phyloP scores from a whole-genome alignment of 2,329 filamentous ascomycete genomes.

The Penicillium frequentans region DNA sequence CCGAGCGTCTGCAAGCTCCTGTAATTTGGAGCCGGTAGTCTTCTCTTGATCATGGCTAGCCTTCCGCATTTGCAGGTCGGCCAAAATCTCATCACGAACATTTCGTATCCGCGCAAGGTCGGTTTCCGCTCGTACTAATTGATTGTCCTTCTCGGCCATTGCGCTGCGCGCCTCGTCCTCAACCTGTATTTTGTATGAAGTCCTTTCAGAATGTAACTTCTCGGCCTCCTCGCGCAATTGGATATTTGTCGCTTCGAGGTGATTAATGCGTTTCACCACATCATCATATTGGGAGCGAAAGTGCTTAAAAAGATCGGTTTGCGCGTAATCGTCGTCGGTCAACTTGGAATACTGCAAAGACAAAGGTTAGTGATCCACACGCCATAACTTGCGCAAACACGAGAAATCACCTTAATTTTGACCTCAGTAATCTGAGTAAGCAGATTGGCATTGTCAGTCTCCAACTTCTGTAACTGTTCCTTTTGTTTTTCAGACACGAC shows the following conservation, averaged over 20 bases:
- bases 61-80: constrained; percentile 78
- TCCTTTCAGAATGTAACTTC: constrained; percentile 80
- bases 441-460: constrained; percentile 72
- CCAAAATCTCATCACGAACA: constrained; percentile 78
- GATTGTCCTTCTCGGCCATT: constrained; percentile 76
- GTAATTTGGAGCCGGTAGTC: constrained; percentile 68
- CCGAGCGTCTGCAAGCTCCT: constrained; percentile 75
- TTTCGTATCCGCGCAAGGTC: constrained; percentile 85
- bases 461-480: constrained; percentile 77
- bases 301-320: constrained; percentile 90
- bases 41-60: constrained; percentile 75
- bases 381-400: not conserved
- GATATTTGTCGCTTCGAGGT: constrained; percentile 83
- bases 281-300: constrained; percentile 90
- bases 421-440: constrained; percentile 78
- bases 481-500: constrained; percentile 81
- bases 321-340: constrained; percentile 89
- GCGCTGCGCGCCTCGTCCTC: constrained; percentile 75
- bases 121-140: constrained; percentile 75
- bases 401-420: constrained; percentile 53
- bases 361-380: constrained; percentile 5
- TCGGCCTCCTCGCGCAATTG: constrained; percentile 81
- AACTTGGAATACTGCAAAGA: constrained; percentile 61
- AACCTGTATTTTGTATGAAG: constrained; percentile 74
- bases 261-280: constrained; percentile 86